Evolutionary conservation across 371 early-diverging fungal species (phyloP).

Genomic region (Mortierella sp.): DNA sequence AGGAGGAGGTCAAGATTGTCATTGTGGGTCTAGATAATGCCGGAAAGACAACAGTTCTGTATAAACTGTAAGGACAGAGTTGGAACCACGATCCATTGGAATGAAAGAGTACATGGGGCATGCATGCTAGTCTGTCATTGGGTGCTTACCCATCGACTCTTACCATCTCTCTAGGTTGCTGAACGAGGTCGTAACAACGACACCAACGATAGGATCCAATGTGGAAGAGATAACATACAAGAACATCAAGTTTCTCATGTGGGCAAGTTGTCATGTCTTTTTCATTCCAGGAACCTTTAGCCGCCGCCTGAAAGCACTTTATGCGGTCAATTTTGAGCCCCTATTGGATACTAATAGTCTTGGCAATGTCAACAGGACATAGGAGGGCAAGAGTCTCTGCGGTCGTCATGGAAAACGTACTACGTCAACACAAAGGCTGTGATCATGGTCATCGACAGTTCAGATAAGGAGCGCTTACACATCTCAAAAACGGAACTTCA

Average conservation of each 20-base stretch:
- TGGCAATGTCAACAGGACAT: constrained; percentile 61
- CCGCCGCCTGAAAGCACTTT: too few relatives aligned
- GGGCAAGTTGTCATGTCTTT: constrained; percentile 60
- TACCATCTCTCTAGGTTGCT: constrained; percentile 58
- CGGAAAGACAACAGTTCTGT: constrained; percentile 75
- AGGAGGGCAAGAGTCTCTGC: constrained; percentile 78
- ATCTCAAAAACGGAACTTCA: constrained; percentile 73
- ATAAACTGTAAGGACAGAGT: constrained; percentile 57
- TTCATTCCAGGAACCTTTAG: background rate
- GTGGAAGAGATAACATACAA: constrained; percentile 78
- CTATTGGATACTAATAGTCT: too few relatives aligned
- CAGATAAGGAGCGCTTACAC: constrained; percentile 72
- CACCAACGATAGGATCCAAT: constrained; percentile 81
- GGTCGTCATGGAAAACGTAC: constrained; percentile 79
- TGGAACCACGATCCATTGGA: too few relatives aligned
- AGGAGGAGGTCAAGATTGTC: constrained; percentile 66
- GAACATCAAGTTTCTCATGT: constrained; percentile 79
- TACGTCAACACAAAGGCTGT: constrained; percentile 80
- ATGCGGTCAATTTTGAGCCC: too few relatives aligned
- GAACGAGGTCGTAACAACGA: constrained; percentile 77
- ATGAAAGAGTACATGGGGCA: background rate
- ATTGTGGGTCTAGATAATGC: constrained; percentile 78
- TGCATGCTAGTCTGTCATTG: background rate
- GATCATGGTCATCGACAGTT: constrained; percentile 83
- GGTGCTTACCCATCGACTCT: background rate